A percentile compares a stretch with the other conserved stretches of the same genome.
Conservation (phyloP, 2,329 filamentous ascomycete species). For the Penicillium sp. region DNA sequence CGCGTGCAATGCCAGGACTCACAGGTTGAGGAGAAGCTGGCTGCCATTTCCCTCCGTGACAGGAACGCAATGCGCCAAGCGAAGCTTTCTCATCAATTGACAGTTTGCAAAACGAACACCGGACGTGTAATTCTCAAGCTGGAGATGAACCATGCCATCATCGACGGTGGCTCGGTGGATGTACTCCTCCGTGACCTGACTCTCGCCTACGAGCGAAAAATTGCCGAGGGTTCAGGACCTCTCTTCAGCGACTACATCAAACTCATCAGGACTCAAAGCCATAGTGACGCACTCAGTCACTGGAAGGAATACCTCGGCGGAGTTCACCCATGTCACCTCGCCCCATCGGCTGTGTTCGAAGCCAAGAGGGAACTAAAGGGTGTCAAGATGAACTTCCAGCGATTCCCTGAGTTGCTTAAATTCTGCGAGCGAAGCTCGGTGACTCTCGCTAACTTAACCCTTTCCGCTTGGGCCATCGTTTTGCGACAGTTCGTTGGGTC, state of each 20-base stretch:
- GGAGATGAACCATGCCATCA: conserved; percentile 39
- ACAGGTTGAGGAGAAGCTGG: conserved; percentile 25
- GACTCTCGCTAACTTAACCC: conserved; percentile 37
- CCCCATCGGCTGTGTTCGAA: conserved; percentile 8
- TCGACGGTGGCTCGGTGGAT: conserved; percentile 35
- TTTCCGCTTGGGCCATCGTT: conserved; percentile 40
- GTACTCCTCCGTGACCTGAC: conserved; percentile 32
- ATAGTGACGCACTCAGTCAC: conserved; percentile 27
- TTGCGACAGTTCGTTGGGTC: conserved; percentile 30
- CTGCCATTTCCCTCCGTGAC: conserved; percentile 26
- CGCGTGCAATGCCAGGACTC: conserved; percentile 30
- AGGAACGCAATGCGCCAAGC: conserved; percentile 21
- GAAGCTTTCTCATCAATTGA: conserved; percentile 34
- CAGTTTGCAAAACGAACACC: conserved; percentile 30
- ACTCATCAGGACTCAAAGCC: conserved; percentile 28
- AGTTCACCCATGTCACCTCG: conserved; percentile 31
- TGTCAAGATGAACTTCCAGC: conserved; percentile 27
- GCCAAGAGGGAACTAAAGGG: conserved; percentile 22
- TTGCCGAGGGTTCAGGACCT: conserved; percentile 27
- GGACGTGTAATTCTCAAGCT: conserved; percentile 34
- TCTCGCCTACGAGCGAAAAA: conserved; percentile 30
- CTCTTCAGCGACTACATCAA: conserved; percentile 38
- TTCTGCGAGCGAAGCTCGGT: conserved; percentile 31
- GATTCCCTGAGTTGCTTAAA: conserved; percentile 28
- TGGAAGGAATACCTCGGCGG: conserved; percentile 37